Percentiles rank a stretch among this genome's conserved stretches.
phyloP scores from a whole-genome alignment of 495 filamentous ascomycete genomes.

The Aspergillus saccharolyticus region DNA sequence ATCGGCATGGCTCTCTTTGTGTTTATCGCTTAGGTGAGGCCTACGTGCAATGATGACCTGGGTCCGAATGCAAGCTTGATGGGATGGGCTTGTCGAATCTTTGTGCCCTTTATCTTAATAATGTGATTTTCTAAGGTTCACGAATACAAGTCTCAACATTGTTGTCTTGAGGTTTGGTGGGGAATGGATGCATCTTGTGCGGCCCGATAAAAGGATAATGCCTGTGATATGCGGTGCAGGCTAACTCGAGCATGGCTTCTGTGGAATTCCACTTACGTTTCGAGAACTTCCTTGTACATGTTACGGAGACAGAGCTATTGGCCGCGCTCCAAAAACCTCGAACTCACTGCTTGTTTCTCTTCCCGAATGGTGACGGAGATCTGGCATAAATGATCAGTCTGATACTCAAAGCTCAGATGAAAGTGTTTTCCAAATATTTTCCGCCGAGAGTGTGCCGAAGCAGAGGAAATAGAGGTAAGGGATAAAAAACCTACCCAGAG shows the following conservation, averaged over 20 bases:
- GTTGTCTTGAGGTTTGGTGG: no score
- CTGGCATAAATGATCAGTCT: slow-evolving; percentile 47
- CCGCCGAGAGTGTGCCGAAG: no score
- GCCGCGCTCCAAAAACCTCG: slow-evolving; percentile 33
- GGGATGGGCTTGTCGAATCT: neutral
- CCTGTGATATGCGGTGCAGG: neutral
- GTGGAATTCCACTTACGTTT: neutral
- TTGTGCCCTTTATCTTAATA: no score
- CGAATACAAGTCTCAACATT: no score
- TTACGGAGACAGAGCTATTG: slow-evolving; percentile 8
- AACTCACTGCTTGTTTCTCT: slow-evolving; percentile 38
- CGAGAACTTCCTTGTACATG: neutral
- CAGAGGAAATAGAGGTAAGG: neutral
- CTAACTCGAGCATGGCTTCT: neutral
- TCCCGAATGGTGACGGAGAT: slow-evolving; percentile 39
- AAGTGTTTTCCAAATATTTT: neutral
- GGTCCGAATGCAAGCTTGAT: neutral
- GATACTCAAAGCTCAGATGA: neutral
- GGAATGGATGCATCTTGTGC: neutral
- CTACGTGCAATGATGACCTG: neutral
- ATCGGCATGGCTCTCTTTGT: slow-evolving; percentile 33
- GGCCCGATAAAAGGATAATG: neutral
- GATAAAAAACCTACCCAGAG: slow-evolving; percentile 61
- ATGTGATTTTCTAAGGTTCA: no score
- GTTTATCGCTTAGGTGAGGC: slow-evolving; percentile 23